Evolutionary conservation across 2,329 filamentous ascomycete species (phyloP), one percentile per base, ranked within the genome.

Genomic region (Rutstroemia sp.): DNA sequence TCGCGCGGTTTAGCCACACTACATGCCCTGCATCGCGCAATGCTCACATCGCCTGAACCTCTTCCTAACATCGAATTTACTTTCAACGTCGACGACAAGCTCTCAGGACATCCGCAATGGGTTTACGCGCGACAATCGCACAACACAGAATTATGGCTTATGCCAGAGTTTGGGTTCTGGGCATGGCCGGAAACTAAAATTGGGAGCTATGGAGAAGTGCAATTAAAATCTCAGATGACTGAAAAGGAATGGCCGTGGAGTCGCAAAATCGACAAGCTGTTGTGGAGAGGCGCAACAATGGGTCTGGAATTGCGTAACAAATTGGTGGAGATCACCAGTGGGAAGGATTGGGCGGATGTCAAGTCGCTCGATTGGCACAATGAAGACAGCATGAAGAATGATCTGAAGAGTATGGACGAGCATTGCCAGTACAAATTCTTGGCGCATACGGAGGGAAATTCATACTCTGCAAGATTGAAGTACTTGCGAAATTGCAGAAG

Each of bases 141-240:
- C 14, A 23, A 50, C 6, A 19, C 19, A 14, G 25, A 56, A 48
- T 61, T 69, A 56, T 80, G 78, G 66, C 67, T 77, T 9, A 76
- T 80, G 69, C 78, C 78, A 59, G 79, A 77, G 70, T 83, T 78
- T 71, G 73, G 72, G 62, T 79, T 75, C 69, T 80, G 75, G 75
- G 72, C 75, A 10, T 80, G 78, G 78, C 69, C 74, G 23, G 71
- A 78, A 49, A 75, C 73, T 58, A 75, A 75, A 71, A 77, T 75
- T 66, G 72, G 71, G 5, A 75, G 75, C 14, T 66, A 78, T 19
- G 58, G 66, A 5, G 69, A 71, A 49, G 75, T 74, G 0, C 64
- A 72, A 0, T 37, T 39, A 0, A 69, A 71, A 51, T 74, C 77
- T 45, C 23, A 65, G 4, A 19, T 25, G 0, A 60, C 78, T 42